A percentile compares a stretch with the other conserved stretches of the same genome.
phyloP scores from a whole-genome alignment of 75 land plant genomes.

The Picea glauca region DNA sequence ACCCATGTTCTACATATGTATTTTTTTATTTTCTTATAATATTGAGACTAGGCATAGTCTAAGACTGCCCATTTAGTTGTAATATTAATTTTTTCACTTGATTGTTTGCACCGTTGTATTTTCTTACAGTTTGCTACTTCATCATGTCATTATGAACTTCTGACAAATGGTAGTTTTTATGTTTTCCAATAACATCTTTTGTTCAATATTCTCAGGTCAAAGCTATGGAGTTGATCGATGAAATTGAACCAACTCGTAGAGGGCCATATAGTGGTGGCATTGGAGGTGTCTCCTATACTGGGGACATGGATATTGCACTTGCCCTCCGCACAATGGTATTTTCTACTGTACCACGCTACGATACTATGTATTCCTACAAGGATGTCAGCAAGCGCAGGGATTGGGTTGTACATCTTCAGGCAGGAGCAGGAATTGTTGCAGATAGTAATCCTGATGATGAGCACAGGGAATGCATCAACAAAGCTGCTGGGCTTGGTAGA shows the following conservation, averaged over 20 bases:
- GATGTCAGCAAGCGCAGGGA: slow-evolving; percentile 46
- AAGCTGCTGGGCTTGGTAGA: slow-evolving; percentile 88
- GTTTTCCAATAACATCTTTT: not conserved
- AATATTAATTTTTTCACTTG: too few relatives aligned
- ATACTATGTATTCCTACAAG: slow-evolving; percentile 88
- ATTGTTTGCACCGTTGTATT: too few relatives aligned
- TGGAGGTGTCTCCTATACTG: slow-evolving; percentile 82
- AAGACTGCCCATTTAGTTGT: too few relatives aligned
- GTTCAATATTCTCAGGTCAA: slow-evolving; percentile 62
- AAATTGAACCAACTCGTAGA: slow-evolving; percentile 82
- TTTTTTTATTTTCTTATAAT: too few relatives aligned
- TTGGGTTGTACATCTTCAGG: slow-evolving; percentile 93
- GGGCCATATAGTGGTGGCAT: slow-evolving; percentile 99
- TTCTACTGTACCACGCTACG: slow-evolving; percentile 46
- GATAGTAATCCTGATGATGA: slow-evolving; percentile 89
- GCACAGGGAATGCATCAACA: slow-evolving; percentile 85
- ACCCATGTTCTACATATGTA: too few relatives aligned
- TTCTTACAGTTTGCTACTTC: too few relatives aligned
- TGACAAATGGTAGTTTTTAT: too few relatives aligned
- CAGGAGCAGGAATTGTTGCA: slow-evolving; percentile 96
- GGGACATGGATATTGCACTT: slow-evolving; percentile 95
- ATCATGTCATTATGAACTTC: too few relatives aligned
- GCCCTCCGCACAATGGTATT: slow-evolving; percentile 92
- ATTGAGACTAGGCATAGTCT: too few relatives aligned
- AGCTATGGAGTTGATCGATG: slow-evolving; percentile 97